Percentiles rank a stretch among this genome's conserved stretches.
Evolutionary conservation across 768 basidiomycete genomes (phyloP).

Genomic region (Phylloporus rhodoxanthus): DNA sequence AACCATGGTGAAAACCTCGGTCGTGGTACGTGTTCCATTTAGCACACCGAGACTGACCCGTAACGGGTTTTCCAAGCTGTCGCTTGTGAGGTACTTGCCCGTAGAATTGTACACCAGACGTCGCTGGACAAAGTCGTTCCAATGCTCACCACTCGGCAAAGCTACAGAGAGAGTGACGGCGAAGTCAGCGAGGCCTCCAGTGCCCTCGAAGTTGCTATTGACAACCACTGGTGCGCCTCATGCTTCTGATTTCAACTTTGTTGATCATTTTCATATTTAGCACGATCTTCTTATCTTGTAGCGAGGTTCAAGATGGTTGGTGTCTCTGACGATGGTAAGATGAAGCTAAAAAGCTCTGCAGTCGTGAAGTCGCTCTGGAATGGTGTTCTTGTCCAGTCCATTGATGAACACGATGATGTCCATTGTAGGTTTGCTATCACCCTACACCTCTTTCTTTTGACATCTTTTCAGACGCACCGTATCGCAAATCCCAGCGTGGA

Average conservation of each 20-base stretch:
- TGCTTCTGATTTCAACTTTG: background rate
- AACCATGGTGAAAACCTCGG: conserved; percentile 83
- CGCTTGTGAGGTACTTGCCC: conserved; percentile 81
- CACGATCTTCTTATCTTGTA: conserved; percentile 79
- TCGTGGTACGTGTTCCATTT: conserved; percentile 47
- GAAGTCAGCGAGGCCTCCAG: conserved; percentile 69
- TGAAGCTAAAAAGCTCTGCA: conserved; percentile 25
- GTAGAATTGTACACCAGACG: conserved; percentile 67
- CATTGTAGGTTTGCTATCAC: conserved; percentile 49
- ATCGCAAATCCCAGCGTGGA: conserved; percentile 46
- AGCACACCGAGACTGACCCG: background rate
- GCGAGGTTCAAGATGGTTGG: conserved; percentile 75
- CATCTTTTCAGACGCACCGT: conserved; percentile 54
- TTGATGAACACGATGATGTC: conserved; percentile 68
- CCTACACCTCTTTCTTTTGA: conserved; percentile 3
- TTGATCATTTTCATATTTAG: conserved; percentile 32
- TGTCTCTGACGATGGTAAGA: background rate
- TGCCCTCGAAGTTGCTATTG: conserved; percentile 86
- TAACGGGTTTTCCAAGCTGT: conserved; percentile 41
- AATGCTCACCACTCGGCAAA: conserved; percentile 77
- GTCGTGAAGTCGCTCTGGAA: conserved; percentile 81
- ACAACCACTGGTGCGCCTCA: conserved; percentile 68
- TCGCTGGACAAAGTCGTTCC: conserved; percentile 56
- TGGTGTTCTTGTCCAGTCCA: conserved; percentile 75
- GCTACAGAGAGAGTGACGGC: conserved; percentile 66